Evolutionary conservation across 2,329 filamentous ascomycete genomes (phyloP).

Genomic region (Exophiala oligosperma): DNA sequence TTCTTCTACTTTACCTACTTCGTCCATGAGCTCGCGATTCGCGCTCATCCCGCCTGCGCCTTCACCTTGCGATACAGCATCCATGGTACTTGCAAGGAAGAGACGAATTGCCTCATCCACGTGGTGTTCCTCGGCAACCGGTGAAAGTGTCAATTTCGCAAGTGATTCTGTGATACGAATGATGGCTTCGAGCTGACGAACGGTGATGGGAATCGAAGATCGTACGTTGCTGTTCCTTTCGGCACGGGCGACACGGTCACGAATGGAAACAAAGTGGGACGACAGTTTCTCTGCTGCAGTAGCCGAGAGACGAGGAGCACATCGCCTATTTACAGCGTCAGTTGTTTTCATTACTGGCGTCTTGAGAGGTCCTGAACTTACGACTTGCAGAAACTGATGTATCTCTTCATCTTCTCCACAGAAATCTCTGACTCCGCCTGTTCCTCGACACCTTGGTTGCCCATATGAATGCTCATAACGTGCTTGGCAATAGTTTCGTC

Average conservation of each 20-base stretch:
- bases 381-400: constrained; percentile 96
- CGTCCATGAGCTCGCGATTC: constrained; percentile 86
- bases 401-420: constrained; percentile 95
- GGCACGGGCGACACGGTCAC: constrained; percentile 86
- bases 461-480: constrained; percentile 97
- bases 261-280: constrained; percentile 94
- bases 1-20: constrained; percentile 81
- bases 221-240: constrained; percentile 88
- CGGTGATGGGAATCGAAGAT: constrained; percentile 93
- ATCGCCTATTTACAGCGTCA: constrained; percentile 60
- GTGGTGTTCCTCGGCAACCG: constrained; percentile 84
- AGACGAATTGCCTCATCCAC: constrained; percentile 97
- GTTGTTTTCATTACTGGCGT: background rate
- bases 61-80: constrained; percentile 88
- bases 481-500: constrained; percentile 94
- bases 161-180: constrained; percentile 95
- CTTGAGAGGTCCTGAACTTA: constrained; percentile 48
- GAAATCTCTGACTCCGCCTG: constrained; percentile 83
- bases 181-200: constrained; percentile 95
- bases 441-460: constrained; percentile 78
- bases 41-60: constrained; percentile 58
- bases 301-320: constrained; percentile 83
- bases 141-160: constrained; percentile 83
- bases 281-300: constrained; percentile 95
- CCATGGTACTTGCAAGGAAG: constrained; percentile 96